These are phyloP conservation scores for Aureobasidium sp. DNA, from an alignment of 2,329 filamentous ascomycete genomes.

Conservation along the genomic window DNA sequence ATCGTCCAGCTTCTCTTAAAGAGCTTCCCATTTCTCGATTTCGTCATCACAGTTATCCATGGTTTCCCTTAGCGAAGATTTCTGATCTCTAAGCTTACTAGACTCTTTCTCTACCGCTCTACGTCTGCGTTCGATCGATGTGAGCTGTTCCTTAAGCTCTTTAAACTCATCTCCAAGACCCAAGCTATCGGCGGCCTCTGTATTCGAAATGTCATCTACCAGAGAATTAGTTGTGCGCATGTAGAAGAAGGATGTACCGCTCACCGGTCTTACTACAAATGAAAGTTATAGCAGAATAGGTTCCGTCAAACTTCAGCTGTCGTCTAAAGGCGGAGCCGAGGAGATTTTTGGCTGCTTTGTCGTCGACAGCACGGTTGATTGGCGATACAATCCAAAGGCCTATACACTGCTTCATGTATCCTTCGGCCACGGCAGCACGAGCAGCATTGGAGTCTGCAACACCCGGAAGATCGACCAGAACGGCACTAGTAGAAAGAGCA, in stretches of 20 bases:
- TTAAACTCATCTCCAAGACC: conserved; percentile 27
- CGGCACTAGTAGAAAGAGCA: conserved; percentile 44
- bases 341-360: conserved; percentile 49
- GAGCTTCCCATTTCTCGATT: conserved; percentile 38
- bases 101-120: conserved; percentile 19
- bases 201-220: conserved; percentile 47
- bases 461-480: conserved; percentile 52
- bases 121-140: conserved; percentile 18
- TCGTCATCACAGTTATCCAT: conserved; percentile 31
- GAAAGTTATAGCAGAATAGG: conserved; percentile 47
- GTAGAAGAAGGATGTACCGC: background rate
- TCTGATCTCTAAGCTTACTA: conserved; percentile 25
- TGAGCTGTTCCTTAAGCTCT: conserved; percentile 19
- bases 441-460: conserved; percentile 53
- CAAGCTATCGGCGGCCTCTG: conserved; percentile 34
- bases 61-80: conserved; percentile 16
- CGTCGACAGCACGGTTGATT: conserved; percentile 52
- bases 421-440: conserved; percentile 47
- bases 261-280: conserved; percentile 50
- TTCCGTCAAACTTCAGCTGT: conserved; percentile 52
- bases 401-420: conserved; percentile 53
- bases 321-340: conserved; percentile 50
- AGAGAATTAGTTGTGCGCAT: background rate
- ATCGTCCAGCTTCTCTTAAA: conserved; percentile 29
- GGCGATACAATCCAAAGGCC: conserved; percentile 55